Conservation (phyloP, 1,284 basidiomycete species). For the Austroboletus novae-zelandiae region DNA sequence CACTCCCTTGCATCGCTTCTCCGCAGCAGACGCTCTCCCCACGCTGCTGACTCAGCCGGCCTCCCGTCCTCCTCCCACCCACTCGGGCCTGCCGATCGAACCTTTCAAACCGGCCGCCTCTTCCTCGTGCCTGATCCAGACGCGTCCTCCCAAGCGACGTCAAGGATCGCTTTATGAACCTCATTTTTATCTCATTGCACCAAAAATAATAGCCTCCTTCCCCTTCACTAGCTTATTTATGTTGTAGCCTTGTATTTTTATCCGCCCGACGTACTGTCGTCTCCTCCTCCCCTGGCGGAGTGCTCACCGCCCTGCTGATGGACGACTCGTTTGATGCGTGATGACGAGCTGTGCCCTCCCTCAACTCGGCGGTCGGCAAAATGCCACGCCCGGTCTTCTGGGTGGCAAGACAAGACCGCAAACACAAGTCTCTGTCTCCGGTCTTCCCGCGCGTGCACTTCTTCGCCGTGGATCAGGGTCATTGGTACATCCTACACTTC, state of each 20-base stretch:
- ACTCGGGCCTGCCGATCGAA: background rate
- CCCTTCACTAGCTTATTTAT: constrained; percentile 18
- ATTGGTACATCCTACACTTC: constrained; percentile 15
- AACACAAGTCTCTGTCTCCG: constrained; percentile 14
- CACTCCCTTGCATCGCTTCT: constrained; percentile 19
- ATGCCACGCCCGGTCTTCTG: constrained; percentile 20
- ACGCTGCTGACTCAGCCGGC: constrained; percentile 17
- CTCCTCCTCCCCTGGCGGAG: background rate
- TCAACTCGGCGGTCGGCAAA: constrained; percentile 22
- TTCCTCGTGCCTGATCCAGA: constrained; percentile 30
- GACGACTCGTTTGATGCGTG: background rate
- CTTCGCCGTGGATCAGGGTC: constrained; percentile 34
- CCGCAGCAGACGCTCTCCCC: constrained; percentile 19
- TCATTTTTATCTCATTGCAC: constrained; percentile 24
- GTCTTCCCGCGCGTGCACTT: constrained; percentile 27
- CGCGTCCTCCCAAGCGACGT: constrained; percentile 25
- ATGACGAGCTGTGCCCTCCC: constrained; percentile 15
- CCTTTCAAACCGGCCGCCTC: constrained; percentile 4
- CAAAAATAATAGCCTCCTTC: constrained; percentile 28
- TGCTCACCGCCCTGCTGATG: background rate
- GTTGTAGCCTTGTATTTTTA: constrained; percentile 19
- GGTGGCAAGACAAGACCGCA: constrained; percentile 3
- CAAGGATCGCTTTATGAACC: constrained; percentile 20
- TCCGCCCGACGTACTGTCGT: background rate
- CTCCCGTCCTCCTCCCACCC: constrained; percentile 13